A percentile compares a stretch with the other conserved stretches of the same genome.
These are phyloP conservation scores for Fraxinus cuspidata DNA, from an alignment of 257 asterid genomes.

Conservation along the genomic window DNA sequence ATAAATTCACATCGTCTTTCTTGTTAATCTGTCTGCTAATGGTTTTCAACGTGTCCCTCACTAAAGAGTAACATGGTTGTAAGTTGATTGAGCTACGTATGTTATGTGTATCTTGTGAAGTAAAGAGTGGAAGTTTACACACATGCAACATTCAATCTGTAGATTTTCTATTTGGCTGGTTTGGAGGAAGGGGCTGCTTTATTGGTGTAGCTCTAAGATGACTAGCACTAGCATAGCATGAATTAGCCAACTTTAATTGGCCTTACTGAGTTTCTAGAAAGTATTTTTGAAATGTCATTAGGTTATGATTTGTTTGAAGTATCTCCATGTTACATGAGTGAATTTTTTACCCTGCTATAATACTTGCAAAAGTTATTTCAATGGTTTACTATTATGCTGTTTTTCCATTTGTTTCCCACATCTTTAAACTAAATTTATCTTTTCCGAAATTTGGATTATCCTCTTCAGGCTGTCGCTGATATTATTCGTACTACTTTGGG, in stretches of 20 bases:
- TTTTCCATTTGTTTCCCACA: neutral
- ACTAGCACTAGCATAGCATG: no score
- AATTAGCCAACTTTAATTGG: neutral
- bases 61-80: neutral
- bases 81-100: neutral
- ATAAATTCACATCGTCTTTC: neutral
- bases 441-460: neutral
- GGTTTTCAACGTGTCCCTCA: neutral
- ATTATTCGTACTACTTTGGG: slow-evolving; percentile 60
- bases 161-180: neutral
- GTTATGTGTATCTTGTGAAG: neutral
- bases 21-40: neutral
- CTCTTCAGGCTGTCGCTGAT: slow-evolving; percentile 51
- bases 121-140: neutral
- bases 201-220: neutral
- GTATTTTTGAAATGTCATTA: neutral
- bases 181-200: neutral
- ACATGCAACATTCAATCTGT: neutral
- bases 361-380: neutral
- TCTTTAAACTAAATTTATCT: neutral
- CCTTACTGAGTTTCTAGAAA: slow-evolving; percentile 2
- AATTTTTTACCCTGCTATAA: neutral
- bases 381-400: neutral
- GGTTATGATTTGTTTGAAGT: neutral
- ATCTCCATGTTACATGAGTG: neutral